Conservation (phyloP, 805 yeast species). For the Saccharomycopsis fermentans region DNA sequence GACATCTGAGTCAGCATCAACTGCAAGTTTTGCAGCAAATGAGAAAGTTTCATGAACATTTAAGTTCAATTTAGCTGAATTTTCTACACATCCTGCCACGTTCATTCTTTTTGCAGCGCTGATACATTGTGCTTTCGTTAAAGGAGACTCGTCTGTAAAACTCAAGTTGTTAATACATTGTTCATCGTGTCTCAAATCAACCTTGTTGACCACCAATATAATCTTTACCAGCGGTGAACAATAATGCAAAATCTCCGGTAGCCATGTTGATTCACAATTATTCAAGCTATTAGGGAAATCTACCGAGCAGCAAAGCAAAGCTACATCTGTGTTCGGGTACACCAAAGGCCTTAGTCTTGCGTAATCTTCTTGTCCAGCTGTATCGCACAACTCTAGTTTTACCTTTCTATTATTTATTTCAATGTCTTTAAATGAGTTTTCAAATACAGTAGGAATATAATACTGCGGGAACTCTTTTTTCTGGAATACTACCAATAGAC, state of each 20-base stretch:
- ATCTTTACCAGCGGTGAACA: conserved; percentile 24
- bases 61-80: conserved; percentile 85
- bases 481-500: conserved; percentile 30
- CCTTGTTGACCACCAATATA: conserved; percentile 18
- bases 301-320: conserved; percentile 89
- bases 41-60: conserved; percentile 93
- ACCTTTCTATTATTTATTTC: conserved; percentile 32
- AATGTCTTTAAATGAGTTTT: conserved; percentile 38
- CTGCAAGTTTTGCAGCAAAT: conserved; percentile 55
- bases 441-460: conserved; percentile 35
- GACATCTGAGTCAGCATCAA: not conserved
- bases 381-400: conserved; percentile 33
- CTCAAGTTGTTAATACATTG: conserved; percentile 8
- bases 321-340: conserved; percentile 91
- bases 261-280: conserved; percentile 38
- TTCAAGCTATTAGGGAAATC: conserved; percentile 90
- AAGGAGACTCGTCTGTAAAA: conserved; percentile 13
- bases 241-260: conserved; percentile 30
- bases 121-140: conserved; percentile 38
- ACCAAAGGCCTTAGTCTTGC: conserved; percentile 86
- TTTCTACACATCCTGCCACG: conserved; percentile 72
- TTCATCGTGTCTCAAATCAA: conserved; percentile 13
- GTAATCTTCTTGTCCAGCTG: conserved; percentile 96
- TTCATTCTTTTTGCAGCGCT: conserved; percentile 67
- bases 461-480: conserved; percentile 31